These are phyloP conservation scores for Ceratonia siliqua DNA, from an alignment of 306 rosid species.

Conservation along the genomic window DNA sequence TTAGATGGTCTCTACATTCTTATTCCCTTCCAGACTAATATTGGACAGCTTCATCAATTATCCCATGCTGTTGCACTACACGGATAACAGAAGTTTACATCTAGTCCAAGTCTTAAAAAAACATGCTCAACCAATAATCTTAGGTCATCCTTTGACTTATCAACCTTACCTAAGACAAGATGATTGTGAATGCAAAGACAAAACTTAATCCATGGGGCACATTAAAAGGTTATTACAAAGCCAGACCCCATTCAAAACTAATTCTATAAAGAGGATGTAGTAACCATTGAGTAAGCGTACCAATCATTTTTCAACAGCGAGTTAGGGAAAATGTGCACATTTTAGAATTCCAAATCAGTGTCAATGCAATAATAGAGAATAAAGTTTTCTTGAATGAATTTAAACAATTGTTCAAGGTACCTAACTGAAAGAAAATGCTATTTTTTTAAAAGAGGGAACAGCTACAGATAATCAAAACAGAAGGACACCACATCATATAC, in stretches of 20 bases:
- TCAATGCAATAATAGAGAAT: background rate
- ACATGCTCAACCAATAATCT: background rate
- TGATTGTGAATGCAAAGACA: background rate
- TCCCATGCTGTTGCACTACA: background rate
- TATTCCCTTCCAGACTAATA: conserved; percentile 21
- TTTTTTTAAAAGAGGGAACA: conserved; percentile 4
- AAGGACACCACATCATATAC: background rate
- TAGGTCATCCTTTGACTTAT: background rate
- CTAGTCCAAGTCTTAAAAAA: background rate
- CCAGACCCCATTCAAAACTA: background rate
- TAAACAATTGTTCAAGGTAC: conserved; percentile 14
- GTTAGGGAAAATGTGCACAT: conserved; percentile 9
- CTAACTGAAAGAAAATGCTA: background rate
- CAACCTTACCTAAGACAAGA: background rate
- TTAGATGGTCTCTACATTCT: background rate
- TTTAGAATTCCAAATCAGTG: background rate
- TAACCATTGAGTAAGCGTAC: background rate
- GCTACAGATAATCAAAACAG: background rate
- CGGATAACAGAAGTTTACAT: background rate
- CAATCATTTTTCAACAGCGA: conserved; percentile 10
- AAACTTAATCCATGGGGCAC: background rate
- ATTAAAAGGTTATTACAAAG: background rate
- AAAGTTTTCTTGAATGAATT: background rate
- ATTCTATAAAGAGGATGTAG: background rate
- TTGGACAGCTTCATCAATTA: background rate